Conservation (phyloP, 495 filamentous ascomycete genomes). For the Hyaloscypha hepaticicola region DNA sequence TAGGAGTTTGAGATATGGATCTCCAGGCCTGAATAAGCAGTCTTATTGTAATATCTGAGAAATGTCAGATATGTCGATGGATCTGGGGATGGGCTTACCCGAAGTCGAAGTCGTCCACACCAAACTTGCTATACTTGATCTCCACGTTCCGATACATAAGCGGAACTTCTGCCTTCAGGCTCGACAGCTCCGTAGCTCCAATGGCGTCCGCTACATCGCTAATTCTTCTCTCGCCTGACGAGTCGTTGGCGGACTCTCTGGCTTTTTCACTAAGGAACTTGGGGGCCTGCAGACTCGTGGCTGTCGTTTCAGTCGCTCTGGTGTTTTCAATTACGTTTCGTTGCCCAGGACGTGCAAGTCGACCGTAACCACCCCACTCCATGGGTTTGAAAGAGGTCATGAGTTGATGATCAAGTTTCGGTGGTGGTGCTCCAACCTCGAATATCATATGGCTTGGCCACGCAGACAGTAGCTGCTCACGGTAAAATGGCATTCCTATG, state of each 20-base stretch:
- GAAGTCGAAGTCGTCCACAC: constrained; percentile 98
- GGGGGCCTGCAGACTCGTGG: constrained; percentile 57
- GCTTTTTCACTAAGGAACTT: constrained; percentile 94
- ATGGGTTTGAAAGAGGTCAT: constrained; percentile 63
- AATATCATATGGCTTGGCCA: constrained; percentile 84
- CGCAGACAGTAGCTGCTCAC: constrained; percentile 80
- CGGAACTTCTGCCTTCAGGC: constrained; percentile 70
- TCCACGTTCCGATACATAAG: constrained; percentile 86
- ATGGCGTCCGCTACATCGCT: constrained; percentile 64
- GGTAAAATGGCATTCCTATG: constrained; percentile 91
- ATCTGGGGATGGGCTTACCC: constrained; percentile 51
- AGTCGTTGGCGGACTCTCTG: constrained; percentile 58
- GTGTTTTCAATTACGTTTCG: constrained; percentile 85
- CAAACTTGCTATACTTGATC: constrained; percentile 96
- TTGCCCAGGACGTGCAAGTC: constrained; percentile 68
- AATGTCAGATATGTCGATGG: constrained; percentile 9
- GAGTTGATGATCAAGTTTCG: constrained; percentile 71
- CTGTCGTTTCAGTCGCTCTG: constrained; percentile 55
- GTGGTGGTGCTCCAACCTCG: constrained; percentile 78
- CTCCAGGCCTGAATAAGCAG: constrained; percentile 84
- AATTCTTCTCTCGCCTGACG: constrained; percentile 43
- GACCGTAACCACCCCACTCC: constrained; percentile 71
- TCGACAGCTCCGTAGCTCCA: constrained; percentile 57
- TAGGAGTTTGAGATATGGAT: constrained; percentile 97
- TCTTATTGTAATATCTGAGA: constrained; percentile 85